Conservation (phyloP, 768 basidiomycete species). For the Favolaschia claudopus region DNA sequence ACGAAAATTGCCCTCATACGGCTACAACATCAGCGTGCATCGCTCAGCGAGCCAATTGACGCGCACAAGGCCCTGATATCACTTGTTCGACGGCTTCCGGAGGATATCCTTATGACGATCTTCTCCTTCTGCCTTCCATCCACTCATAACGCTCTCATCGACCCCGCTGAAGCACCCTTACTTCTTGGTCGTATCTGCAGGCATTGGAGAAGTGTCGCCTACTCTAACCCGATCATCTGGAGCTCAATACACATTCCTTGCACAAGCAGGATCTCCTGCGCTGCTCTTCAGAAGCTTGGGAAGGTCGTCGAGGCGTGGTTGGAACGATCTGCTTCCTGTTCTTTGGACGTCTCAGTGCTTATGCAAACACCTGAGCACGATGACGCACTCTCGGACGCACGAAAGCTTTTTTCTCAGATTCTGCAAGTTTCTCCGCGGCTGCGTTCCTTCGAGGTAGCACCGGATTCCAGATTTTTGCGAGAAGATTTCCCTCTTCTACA, state of each 20-base stretch:
- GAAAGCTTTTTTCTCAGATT: background rate
- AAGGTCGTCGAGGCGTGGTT: no score
- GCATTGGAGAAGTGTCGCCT: background rate
- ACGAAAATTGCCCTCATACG: background rate
- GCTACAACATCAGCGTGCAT: background rate
- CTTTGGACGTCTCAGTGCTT: no score
- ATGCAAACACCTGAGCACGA: no score
- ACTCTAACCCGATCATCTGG: background rate
- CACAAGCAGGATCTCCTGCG: background rate
- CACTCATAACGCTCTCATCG: background rate
- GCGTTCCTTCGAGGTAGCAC: background rate
- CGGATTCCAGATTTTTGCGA: background rate
- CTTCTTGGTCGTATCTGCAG: slow-evolving; percentile 6
- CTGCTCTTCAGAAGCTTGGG: no score
- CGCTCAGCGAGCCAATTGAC: background rate
- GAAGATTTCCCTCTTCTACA: background rate
- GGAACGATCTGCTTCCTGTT: no score
- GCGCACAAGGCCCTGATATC: background rate
- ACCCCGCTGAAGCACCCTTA: background rate
- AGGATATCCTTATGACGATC: background rate
- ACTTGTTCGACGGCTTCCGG: slow-evolving; percentile 1
- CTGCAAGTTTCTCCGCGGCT: background rate
- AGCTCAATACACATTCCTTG: background rate
- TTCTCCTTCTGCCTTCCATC: slow-evolving; percentile 1
- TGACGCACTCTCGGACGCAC: no score